Evolutionary conservation across 2,329 filamentous ascomycete genomes (phyloP).

Genomic region (Coniochaeta ligniaria): DNA sequence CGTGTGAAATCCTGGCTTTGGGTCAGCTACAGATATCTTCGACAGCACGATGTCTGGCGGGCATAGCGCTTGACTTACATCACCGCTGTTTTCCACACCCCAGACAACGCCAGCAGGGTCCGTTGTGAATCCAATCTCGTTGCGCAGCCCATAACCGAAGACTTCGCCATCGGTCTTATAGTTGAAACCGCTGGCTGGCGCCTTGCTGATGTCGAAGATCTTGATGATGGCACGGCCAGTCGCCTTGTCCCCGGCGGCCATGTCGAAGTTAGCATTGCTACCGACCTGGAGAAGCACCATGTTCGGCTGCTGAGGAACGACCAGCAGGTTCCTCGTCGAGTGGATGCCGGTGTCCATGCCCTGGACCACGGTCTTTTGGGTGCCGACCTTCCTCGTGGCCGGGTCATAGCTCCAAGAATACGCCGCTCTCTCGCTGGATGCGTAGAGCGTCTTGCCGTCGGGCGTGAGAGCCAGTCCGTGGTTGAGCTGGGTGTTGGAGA

Average conservation of each 20-base stretch:
- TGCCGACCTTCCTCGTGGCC: conserved; percentile 31
- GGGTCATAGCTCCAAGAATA: conserved; percentile 51
- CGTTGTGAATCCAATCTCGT: conserved; percentile 54
- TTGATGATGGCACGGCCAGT: conserved; percentile 28
- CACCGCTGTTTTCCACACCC: conserved; percentile 43
- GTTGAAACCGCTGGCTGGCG: conserved; percentile 22
- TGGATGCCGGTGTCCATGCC: conserved; percentile 27
- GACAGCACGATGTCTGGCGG: too few relatives aligned
- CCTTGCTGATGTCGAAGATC: conserved; percentile 26
- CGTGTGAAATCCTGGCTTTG: conserved; percentile 31
- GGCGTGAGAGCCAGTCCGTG: conserved; percentile 27
- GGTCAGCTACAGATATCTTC: background rate
- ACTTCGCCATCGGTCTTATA: conserved; percentile 25
- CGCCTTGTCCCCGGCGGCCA: conserved; percentile 18
- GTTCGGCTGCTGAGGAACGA: conserved; percentile 23
- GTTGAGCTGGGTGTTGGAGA: conserved; percentile 23
- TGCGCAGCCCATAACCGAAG: conserved; percentile 39
- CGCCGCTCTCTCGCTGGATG: conserved; percentile 27
- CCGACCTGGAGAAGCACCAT: conserved; percentile 26
- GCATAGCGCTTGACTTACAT: conserved; percentile 18
- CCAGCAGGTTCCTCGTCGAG: conserved; percentile 24
- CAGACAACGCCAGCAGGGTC: conserved; percentile 32
- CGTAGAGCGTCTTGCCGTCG: conserved; percentile 25
- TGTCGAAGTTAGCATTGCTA: conserved; percentile 26
- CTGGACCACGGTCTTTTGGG: conserved; percentile 25